Base-by-base conservation (phyloP, 306 rosid genomes). In the Castanopsis chinensis region DNA sequence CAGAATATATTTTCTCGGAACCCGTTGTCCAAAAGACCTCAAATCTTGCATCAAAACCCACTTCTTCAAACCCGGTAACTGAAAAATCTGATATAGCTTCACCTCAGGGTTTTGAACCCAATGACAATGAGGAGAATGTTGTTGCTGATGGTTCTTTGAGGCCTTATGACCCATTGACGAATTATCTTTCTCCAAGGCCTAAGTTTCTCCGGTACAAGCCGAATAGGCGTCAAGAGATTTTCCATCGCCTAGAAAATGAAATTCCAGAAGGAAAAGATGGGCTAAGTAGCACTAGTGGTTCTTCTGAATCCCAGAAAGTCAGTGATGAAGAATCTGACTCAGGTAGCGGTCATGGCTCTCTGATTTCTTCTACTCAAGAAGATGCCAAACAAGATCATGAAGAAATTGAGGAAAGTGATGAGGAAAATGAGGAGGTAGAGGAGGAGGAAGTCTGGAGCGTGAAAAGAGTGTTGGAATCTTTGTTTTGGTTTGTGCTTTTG, bases 151-250 rank as follows among this genome's bases (percentile, higher is more conserved):
- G 53, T 12, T 65, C 75, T 65, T 61, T 52, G 27, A 58, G 28
- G 71, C 87, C 85, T 19, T 88, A 83, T 61, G 88, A 88, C 69
- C 89, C 89, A 1, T n/a, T 80, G 27, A 85, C 76, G 1, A 85
- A 85, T 71, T 88, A 72, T 52, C 84, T 81, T 37, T 83, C 91
- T 76, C 88, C 89, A 17, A 79, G 91, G 52, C 91, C 91, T 30
- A 75, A 61, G 27, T 88, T 83, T 59, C 86, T 83, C n/a, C 81
- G 87, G 19, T 85, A 85, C 79, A 83, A 79, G 57, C 91, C 89
- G 0, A 67, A 57, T 33, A 76, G 87, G 80, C 72, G 88, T 35
- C 41, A 58, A 12, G 83, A 81, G 63, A 75, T 85, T 72, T 63
- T 80, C 25, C 72, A 59, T 77, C 87, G 82, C 12, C 53, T 5